Evolutionary conservation across 139 green algal species (phyloP).

Genomic region (Klebsormidium nitens): DNA sequence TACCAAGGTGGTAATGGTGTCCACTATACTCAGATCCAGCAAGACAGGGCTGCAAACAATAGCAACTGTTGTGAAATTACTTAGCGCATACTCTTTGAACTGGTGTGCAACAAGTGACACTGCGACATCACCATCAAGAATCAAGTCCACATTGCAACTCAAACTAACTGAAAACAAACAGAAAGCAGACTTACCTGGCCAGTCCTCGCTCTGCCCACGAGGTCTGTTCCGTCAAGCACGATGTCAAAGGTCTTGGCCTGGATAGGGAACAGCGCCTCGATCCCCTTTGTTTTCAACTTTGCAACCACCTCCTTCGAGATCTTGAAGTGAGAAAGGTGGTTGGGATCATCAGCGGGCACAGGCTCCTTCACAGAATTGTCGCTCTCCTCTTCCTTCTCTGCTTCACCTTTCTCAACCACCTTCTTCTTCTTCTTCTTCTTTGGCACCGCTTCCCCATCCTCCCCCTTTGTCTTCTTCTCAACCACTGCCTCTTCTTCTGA

Average conservation of each 20-base stretch:
- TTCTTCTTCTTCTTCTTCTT: not conserved
- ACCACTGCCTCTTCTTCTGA: too few species aligned
- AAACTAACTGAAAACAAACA: not conserved
- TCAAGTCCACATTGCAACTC: not conserved
- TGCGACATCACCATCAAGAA: not conserved
- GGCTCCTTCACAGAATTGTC: not conserved
- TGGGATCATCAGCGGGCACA: slow-evolving; percentile 28
- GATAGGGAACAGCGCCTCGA: slow-evolving; percentile 89
- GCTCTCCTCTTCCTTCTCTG: slow-evolving; percentile 8
- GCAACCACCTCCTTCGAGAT: slow-evolving; percentile 56
- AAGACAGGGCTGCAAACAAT: too few species aligned
- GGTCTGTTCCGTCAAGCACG: slow-evolving; percentile 70
- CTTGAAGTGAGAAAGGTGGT: slow-evolving; percentile 23
- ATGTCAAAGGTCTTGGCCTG: slow-evolving; percentile 78
- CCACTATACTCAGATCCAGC: too few species aligned
- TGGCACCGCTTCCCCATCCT: not conserved
- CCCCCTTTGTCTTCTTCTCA: too few species aligned
- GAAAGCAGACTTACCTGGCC: slow-evolving; percentile 60
- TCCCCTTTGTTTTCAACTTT: slow-evolving; percentile 70
- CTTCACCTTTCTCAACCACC: not conserved
- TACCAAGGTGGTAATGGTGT: too few species aligned
- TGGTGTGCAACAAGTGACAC: too few species aligned
- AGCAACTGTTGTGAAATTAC: too few species aligned
- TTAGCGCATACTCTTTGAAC: too few species aligned
- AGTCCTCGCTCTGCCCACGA: slow-evolving; percentile 88